Evolutionary conservation across 2,329 filamentous ascomycete genomes (phyloP).

Genomic region (Eurotiales sp.): DNA sequence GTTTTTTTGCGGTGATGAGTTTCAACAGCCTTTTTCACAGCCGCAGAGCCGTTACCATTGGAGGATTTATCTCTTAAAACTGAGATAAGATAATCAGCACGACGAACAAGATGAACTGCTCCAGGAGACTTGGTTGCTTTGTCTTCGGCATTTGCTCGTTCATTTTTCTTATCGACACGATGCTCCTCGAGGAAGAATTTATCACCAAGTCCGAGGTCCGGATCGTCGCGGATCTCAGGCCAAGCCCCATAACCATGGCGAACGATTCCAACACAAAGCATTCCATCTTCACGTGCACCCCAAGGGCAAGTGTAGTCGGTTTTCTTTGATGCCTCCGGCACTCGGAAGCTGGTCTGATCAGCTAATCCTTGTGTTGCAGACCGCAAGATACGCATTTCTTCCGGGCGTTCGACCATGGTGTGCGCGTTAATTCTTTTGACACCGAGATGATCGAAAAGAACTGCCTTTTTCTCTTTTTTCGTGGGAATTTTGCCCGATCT

Average conservation of each 20-base stretch:
- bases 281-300: slow-evolving; percentile 91
- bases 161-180: slow-evolving; percentile 95
- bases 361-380: slow-evolving; percentile 61
- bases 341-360: slow-evolving; percentile 76
- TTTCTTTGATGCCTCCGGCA: slow-evolving; percentile 86
- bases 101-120: slow-evolving; percentile 92
- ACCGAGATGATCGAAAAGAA: slow-evolving; percentile 89
- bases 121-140: slow-evolving; percentile 73
- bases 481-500: slow-evolving; percentile 75
- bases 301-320: slow-evolving; percentile 89
- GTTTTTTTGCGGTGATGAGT: slow-evolving; percentile 89
- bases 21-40: slow-evolving; percentile 73
- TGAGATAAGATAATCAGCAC: slow-evolving; percentile 92
- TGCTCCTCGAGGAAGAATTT: slow-evolving; percentile 98
- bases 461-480: slow-evolving; percentile 96
- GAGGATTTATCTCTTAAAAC: slow-evolving; percentile 84
- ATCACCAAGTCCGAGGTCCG: slow-evolving; percentile 76
- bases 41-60: slow-evolving; percentile 59
- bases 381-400: slow-evolving; percentile 80
- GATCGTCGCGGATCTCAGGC: slow-evolving; percentile 88
- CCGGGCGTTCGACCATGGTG: slow-evolving; percentile 85
- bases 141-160: slow-evolving; percentile 64
- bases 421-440: slow-evolving; percentile 95
- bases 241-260: slow-evolving; percentile 94
- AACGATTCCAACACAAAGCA: slow-evolving; percentile 91